These are phyloP conservation scores for Magnusiomyces fungicola DNA, from an alignment of 1,139 yeast genomes.

Conservation along the genomic window DNA sequence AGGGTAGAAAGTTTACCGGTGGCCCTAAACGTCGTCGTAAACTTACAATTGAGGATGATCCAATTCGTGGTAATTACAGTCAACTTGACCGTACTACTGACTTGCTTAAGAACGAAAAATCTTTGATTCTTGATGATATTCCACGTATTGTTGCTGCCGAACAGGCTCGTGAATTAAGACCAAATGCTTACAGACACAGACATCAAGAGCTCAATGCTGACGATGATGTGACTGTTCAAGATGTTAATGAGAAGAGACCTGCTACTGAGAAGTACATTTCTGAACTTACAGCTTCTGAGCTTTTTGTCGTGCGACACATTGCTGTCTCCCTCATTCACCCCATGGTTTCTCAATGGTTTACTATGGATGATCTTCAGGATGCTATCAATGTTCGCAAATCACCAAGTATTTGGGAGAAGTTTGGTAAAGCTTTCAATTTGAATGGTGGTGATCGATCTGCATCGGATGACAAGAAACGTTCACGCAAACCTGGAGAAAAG, in stretches of 20 bases:
- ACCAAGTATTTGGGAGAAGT: conserved; percentile 62
- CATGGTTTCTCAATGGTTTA: conserved; percentile 34
- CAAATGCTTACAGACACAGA: conserved; percentile 18
- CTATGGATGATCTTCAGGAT: conserved; percentile 46
- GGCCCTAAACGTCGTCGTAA: conserved; percentile 12
- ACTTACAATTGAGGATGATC: conserved; percentile 41
- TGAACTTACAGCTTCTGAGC: conserved; percentile 57
- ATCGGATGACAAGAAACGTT: conserved; percentile 23
- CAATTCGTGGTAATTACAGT: conserved; percentile 27
- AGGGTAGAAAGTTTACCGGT: conserved; percentile 3
- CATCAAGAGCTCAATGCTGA: conserved; percentile 20
- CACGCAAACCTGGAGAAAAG: conserved; percentile 25
- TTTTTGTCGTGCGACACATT: conserved; percentile 55
- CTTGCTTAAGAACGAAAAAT: conserved; percentile 69
- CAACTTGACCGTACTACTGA: conserved; percentile 51
- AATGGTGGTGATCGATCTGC: conserved; percentile 18
- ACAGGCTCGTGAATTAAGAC: conserved; percentile 74
- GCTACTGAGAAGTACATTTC: conserved; percentile 49
- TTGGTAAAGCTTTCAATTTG: conserved; percentile 38
- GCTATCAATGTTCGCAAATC: conserved; percentile 53
- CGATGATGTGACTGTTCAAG: conserved; percentile 18
- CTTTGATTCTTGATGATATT: conserved; percentile 88
- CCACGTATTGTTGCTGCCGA: conserved; percentile 97
- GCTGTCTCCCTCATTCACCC: conserved; percentile 55
- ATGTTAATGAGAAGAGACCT: conserved; percentile 15